These are phyloP conservation scores for Sphaerobolus stellatus DNA, from an alignment of 1,284 basidiomycete species.

Conservation along the genomic window DNA sequence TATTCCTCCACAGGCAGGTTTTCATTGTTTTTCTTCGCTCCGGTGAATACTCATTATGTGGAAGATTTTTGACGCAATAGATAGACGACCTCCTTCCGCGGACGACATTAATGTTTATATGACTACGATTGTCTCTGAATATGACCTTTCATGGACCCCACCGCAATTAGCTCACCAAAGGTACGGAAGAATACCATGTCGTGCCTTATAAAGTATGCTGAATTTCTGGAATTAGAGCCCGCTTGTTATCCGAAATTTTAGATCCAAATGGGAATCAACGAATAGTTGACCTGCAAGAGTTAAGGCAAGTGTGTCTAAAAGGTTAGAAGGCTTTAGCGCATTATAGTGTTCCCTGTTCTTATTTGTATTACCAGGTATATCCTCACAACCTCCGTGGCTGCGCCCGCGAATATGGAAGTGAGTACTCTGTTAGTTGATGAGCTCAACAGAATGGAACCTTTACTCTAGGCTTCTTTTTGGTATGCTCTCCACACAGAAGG, in stretches of 20 bases:
- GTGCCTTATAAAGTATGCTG: too few species aligned
- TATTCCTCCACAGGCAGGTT: constrained; percentile 58
- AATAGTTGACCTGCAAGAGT: constrained; percentile 15
- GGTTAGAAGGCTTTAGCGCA: constrained; percentile 8
- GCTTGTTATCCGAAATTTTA: constrained; percentile 55
- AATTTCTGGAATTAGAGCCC: constrained; percentile 1
- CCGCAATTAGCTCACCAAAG: constrained; percentile 59
- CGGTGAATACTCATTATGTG: too few species aligned
- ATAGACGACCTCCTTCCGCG: constrained; percentile 53
- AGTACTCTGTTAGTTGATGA: background rate
- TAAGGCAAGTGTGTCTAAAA: constrained; percentile 13
- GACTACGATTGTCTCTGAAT: constrained; percentile 48
- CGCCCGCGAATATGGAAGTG: constrained; percentile 19
- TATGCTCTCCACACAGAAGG: constrained; percentile 35
- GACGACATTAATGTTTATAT: constrained; percentile 57
- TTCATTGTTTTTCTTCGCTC: too few species aligned
- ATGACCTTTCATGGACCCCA: constrained; percentile 61
- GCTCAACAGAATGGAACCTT: background rate
- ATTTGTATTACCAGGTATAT: constrained; percentile 50
- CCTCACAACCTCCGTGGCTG: constrained; percentile 68
- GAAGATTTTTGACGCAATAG: constrained; percentile 52
- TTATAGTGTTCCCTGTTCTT: background rate
- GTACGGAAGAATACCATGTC: constrained; percentile 44
- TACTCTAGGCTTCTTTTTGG: constrained; percentile 3
- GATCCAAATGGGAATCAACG: constrained; percentile 45